Evolutionary conservation across 352 stramenopile species (phyloP).

Genomic region (Phytopythium kandeliae): DNA sequence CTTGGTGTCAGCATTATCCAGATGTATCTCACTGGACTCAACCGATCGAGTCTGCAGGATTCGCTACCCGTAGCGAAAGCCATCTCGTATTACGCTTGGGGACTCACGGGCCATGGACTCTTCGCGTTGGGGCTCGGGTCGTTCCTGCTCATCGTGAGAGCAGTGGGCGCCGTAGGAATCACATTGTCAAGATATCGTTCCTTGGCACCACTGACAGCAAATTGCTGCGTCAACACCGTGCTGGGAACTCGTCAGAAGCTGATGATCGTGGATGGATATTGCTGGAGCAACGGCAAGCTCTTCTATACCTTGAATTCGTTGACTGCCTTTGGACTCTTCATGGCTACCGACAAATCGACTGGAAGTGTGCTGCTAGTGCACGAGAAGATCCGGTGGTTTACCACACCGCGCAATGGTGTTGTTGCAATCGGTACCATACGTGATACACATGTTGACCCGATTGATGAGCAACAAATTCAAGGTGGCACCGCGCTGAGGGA

Average conservation of each 20-base stretch:
- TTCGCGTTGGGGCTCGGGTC: not conserved
- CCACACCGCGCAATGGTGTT: not conserved
- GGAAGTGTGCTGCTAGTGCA: not conserved
- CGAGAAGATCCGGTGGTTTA: conserved; percentile 3
- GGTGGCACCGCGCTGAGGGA: not conserved
- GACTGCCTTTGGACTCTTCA: not conserved
- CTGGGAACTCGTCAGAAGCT: conserved; percentile 14
- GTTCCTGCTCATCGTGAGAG: conserved; percentile 4
- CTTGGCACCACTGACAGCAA: conserved; percentile 7
- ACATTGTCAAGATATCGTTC: conserved; percentile 4
- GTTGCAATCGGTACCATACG: not conserved
- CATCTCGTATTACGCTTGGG: conserved; percentile 21
- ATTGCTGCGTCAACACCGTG: conserved; percentile 15
- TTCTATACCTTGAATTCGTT: not conserved
- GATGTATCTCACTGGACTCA: conserved; percentile 12
- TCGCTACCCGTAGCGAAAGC: conserved; percentile 9
- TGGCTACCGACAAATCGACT: not conserved
- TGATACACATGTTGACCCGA: not conserved
- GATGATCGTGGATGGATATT: conserved; percentile 11
- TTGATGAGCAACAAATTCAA: not conserved
- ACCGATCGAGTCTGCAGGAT: conserved; percentile 7
- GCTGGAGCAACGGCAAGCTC: conserved; percentile 8
- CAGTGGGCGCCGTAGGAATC: conserved; percentile 1
- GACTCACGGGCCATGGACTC: conserved; percentile 13
- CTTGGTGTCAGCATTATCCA: conserved; percentile 9